Evolutionary conservation across 495 filamentous ascomycete genomes (phyloP), one percentile per base, ranked within the genome.

Genomic region (Aspergillus homomorphus): DNA sequence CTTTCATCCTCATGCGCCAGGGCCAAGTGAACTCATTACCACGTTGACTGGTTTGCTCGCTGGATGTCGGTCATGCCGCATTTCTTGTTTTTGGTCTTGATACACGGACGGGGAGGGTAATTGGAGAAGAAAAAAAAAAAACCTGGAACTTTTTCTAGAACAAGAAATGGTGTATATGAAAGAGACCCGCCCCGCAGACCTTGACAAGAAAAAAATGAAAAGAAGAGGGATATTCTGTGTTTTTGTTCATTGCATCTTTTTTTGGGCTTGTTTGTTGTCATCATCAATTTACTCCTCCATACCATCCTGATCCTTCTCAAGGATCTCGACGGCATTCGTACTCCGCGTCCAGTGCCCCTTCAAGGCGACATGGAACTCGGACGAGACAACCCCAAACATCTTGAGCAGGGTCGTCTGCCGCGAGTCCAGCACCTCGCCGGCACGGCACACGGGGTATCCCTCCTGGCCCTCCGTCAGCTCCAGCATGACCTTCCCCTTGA

Each of bases 331-430:
- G 61, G 79, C 67, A 15, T 71, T 73, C 12, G 66, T 73, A 45
- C 67, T 67, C 57, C 73, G 65, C 4, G 66, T 70, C 78, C 79
- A 84, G 57, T 69, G 78, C 62, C 91, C 92, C 70, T 89, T 77
- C 56, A 96, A 70, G 61, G 83, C 73, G 21, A 98, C 84, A 62
- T 78, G 82, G 75, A 98, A 98, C 78, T 97, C 93, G 56, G 91
- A 86, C 71, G 90, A 87, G 41, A 86, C 86, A 22, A 95, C 82
- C 53, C 91, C 89, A 77, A 98, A 98, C 69, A 96, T 81, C 84
- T 98, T 98, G 73, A 98, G 71, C 67, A 98, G 72, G 51, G 89
- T 86, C 61, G 93, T 96, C 80, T 98, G 94, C 49, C 92, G 80
- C 38, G 87, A 89, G 66, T 96, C 91, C 41, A 98, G 71, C 54